Conservation (phyloP, 1,139 yeast genomes). For the Nematodospora anomalae region DNA sequence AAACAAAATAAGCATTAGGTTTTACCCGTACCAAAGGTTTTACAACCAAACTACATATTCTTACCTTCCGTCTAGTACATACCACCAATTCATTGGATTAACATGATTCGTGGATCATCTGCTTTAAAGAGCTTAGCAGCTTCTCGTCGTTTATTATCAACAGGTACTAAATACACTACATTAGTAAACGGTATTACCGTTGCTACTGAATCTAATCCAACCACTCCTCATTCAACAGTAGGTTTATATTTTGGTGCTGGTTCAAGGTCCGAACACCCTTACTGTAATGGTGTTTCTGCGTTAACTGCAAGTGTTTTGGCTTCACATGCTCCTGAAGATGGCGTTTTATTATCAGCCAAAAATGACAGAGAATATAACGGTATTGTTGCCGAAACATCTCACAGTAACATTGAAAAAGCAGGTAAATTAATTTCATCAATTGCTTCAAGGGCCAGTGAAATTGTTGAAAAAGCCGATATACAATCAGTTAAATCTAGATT, state of each 20-base stretch:
- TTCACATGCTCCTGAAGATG: constrained; percentile 35
- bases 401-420: constrained; percentile 44
- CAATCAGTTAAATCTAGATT: constrained; percentile 37
- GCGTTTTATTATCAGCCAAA: constrained; percentile 46
- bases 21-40: neutral
- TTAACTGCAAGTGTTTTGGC: constrained; percentile 56
- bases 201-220: constrained; percentile 64
- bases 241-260: constrained; percentile 77
- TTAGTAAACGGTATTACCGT: constrained; percentile 71
- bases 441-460: constrained; percentile 34
- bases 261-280: constrained; percentile 73
- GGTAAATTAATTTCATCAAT: constrained; percentile 38
- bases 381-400: constrained; percentile 50
- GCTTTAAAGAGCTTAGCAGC: constrained; percentile 30
- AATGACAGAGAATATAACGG: constrained; percentile 57
- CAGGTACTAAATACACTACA: constrained; percentile 69
- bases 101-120: constrained; percentile 41
- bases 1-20: neutral
- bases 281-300: constrained; percentile 77
- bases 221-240: constrained; percentile 57
- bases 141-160: constrained; percentile 57
- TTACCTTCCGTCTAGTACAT: neutral
- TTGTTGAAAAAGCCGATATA: constrained; percentile 35
- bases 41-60: neutral
- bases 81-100: constrained; percentile 1